Evolutionary conservation across 805 yeast genomes (phyloP).

Genomic region (Starmerella powellii): DNA sequence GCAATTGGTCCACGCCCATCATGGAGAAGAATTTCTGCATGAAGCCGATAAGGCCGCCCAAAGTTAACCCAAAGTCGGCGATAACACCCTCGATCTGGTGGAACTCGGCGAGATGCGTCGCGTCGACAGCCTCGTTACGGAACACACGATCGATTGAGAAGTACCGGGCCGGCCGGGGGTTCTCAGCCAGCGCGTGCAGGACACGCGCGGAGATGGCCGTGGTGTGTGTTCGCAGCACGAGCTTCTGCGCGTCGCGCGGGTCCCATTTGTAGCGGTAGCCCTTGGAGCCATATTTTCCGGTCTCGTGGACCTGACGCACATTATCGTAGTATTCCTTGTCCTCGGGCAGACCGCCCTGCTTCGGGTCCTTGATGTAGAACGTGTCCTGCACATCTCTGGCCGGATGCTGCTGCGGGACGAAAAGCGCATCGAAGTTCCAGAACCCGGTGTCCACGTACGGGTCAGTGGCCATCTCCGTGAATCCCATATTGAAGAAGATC

Average conservation of each 20-base stretch:
- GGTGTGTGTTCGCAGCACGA: slow-evolving; percentile 94
- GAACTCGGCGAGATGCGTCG: slow-evolving; percentile 97
- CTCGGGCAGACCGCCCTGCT: slow-evolving; percentile 64
- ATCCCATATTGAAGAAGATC: slow-evolving; percentile 95
- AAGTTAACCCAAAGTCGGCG: slow-evolving; percentile 87
- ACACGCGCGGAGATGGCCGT: slow-evolving; percentile 86
- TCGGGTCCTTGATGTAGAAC: slow-evolving; percentile 91
- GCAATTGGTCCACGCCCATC: slow-evolving; percentile 92
- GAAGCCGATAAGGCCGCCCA: slow-evolving; percentile 94
- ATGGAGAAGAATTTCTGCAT: slow-evolving; percentile 93
- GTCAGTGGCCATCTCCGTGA: slow-evolving; percentile 97
- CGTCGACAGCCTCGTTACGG: slow-evolving; percentile 99
- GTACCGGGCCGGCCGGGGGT: slow-evolving; percentile 80
- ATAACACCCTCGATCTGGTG: slow-evolving; percentile 99
- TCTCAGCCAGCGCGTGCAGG: slow-evolving; percentile 70
- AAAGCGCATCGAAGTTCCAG: slow-evolving; percentile 97
- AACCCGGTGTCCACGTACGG: slow-evolving; percentile 96
- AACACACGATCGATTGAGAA: slow-evolving; percentile 96
- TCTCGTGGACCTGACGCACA: slow-evolving; percentile 73
- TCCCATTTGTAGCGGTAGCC: slow-evolving; percentile 99
- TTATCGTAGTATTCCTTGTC: slow-evolving; percentile 70
- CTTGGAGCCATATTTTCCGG: slow-evolving; percentile 83
- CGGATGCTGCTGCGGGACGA: slow-evolving; percentile 98
- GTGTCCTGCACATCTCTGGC: slow-evolving; percentile 99
- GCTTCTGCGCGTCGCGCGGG: slow-evolving; percentile 74